Evolutionary conservation across 1,284 basidiomycete genomes (phyloP), one percentile per base, ranked within the genome.

Genomic region (Puccinia novopanici): DNA sequence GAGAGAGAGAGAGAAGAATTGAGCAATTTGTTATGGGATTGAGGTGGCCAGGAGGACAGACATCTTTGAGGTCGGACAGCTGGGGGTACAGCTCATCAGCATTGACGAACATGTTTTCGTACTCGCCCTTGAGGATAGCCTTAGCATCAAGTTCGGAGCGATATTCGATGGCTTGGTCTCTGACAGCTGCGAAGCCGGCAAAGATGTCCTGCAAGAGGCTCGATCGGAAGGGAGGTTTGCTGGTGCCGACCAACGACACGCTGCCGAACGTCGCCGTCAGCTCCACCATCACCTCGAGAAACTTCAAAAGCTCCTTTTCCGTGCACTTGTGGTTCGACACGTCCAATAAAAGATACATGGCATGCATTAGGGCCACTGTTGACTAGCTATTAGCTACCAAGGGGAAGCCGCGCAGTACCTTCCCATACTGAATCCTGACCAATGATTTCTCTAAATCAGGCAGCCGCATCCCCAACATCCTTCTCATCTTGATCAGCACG

Each of bases 371-470:
- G 10, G 2, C 9, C 63, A 48, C 42, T 17, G 8, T 67, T 12
- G 9, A 34, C 45, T 0, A 76, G 61, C 8, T 40, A 34, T 34
- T 34, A 37, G 40, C 8, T n/a, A 45, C 9, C 42, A 6, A 67
- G 6, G 27, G 12, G 15, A 57, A 12, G 40, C 3, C 2, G 24
- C 19, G 13, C 0, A 45, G 68, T 24, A 78, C 82, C 22, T 84
- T 82, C 6, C 83, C 84, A 48, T 86, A 85, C 30, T 82, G 82
- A 79, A 86, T 82, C n/a, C 85, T 74, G 0, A 84, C 84, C 8
- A 86, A 73, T 1, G 84, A 84, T 37, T 84, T 79, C 57, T 85
- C 84, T 0, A 86, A 80, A 70, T 86, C 85, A 0, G 85, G 85
- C 10, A 78, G 52, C 42, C 52, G 68, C 48, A 34, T 54, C 6